A percentile compares a stretch with the other conserved stretches of the same genome.
These are phyloP conservation scores for Diaporthe citrichinensis DNA, from an alignment of 2,329 filamentous ascomycete species.

Conservation along the genomic window DNA sequence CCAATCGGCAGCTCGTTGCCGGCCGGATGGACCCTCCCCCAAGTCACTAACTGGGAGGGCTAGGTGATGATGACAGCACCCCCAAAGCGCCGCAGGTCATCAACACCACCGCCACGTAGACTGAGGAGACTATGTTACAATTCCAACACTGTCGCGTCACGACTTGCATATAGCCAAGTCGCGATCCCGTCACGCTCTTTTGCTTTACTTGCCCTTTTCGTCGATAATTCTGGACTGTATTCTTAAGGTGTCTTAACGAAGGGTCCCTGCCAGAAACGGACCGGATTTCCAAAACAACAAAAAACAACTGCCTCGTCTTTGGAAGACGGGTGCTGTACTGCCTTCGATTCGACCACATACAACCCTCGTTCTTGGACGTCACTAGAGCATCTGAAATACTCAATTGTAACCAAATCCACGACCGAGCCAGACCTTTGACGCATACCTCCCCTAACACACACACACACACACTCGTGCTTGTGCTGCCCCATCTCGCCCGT, in stretches of 20 bases:
- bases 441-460: neutral
- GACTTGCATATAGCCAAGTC: slow-evolving; percentile 15
- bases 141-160: slow-evolving; percentile 19
- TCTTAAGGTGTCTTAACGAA: neutral
- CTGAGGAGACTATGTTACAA: neutral
- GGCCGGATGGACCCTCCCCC: slow-evolving; percentile 12
- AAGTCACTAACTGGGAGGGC: slow-evolving; percentile 10
- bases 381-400: slow-evolving; percentile 20
- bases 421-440: neutral
- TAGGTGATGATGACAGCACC: slow-evolving; percentile 25
- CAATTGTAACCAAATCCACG: neutral
- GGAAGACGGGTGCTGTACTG: slow-evolving; percentile 31
- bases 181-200: slow-evolving; percentile 31
- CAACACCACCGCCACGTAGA: slow-evolving; percentile 23
- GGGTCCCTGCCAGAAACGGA: slow-evolving; percentile 1
- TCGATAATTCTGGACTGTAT: slow-evolving; percentile 21
- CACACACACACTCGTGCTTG: neutral
- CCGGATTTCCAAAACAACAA: slow-evolving; percentile 26
- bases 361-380: neutral
- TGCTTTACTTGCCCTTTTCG: slow-evolving; percentile 15
- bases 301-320: slow-evolving; percentile 13
- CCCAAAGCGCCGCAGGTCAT: neutral
- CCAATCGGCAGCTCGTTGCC: slow-evolving; percentile 2
- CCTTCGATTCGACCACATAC: slow-evolving; percentile 23
- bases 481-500: slow-evolving; percentile 21